Percentiles rank a stretch among this genome's conserved stretches.
phyloP scores from a whole-genome alignment of 2,329 filamentous ascomycete genomes.

The Fusarium sp. region DNA sequence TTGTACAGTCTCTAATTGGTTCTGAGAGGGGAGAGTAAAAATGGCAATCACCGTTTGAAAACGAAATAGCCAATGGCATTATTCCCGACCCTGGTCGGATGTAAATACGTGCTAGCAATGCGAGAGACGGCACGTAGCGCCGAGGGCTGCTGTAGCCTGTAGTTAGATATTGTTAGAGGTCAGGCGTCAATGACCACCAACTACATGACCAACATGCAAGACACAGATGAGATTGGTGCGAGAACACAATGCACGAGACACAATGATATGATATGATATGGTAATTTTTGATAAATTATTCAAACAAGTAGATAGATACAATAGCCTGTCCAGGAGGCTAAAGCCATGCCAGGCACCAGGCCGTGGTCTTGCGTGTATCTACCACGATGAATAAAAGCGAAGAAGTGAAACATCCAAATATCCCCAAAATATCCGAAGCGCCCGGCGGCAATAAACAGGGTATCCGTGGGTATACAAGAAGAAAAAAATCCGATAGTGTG shows the following conservation, averaged over 20 bases:
- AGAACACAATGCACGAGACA: neutral
- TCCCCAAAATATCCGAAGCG: conserved; percentile 15
- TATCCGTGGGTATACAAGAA: conserved; percentile 32
- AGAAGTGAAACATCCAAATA: neutral
- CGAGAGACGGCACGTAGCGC: conserved; percentile 32
- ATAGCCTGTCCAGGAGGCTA: conserved; percentile 7
- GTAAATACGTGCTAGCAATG: conserved; percentile 15
- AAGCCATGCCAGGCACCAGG: conserved; percentile 33
- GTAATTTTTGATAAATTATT: neutral
- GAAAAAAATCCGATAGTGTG: neutral
- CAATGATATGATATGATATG: neutral
- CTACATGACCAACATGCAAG: conserved; percentile 4
- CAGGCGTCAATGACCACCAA: conserved; percentile 7
- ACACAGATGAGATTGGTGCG: neutral
- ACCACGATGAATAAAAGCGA: conserved; percentile 15
- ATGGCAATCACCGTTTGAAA: neutral
- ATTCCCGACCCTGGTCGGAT: conserved; percentile 11
- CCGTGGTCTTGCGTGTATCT: conserved; percentile 33
- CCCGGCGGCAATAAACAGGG: conserved; percentile 30
- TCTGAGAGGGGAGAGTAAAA: neutral
- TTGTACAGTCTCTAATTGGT: conserved; percentile 15
- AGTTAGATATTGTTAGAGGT: neutral
- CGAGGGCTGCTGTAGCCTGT: neutral
- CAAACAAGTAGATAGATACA: neutral
- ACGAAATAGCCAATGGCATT: conserved; percentile 4